Percentiles rank a stretch among this genome's conserved stretches.
Evolutionary conservation across 139 green algal species (phyloP).

Genomic region (Closterium sp.): DNA sequence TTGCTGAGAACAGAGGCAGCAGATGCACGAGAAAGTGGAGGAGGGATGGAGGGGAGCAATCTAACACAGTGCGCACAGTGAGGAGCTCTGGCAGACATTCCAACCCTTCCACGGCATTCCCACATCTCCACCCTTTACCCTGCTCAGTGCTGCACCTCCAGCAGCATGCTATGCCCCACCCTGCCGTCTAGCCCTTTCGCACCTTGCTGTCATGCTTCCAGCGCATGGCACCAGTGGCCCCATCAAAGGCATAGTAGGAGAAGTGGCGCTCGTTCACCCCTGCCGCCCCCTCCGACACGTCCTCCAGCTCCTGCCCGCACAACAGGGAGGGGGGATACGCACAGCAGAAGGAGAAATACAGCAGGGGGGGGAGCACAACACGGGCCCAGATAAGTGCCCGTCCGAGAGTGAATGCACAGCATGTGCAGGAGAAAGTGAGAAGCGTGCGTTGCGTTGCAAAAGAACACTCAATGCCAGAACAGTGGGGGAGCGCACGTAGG

Average conservation of each 20-base stretch:
- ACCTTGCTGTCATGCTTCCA: constrained; percentile 70
- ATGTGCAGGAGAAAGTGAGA: neutral
- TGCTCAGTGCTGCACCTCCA: no score
- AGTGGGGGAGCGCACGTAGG: neutral
- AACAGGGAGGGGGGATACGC: neutral
- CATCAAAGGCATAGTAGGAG: constrained; percentile 86
- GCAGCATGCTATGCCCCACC: no score
- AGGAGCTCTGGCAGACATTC: no score
- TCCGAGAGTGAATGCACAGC: neutral
- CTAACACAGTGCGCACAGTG: no score
- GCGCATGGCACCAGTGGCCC: constrained; percentile 61
- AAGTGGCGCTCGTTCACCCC: constrained; percentile 72
- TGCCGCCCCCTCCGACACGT: constrained; percentile 17
- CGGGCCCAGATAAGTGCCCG: no score
- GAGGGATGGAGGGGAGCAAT: no score
- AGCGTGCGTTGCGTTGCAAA: neutral
- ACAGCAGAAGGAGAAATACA: neutral
- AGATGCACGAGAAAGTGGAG: no score
- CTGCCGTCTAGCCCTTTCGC: neutral
- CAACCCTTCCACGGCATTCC: no score
- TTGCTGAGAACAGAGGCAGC: no score
- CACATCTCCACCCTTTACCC: no score
- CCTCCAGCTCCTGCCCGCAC: constrained; percentile 44
- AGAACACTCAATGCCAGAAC: neutral
- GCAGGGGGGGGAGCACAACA: no score